Evolutionary conservation across 768 basidiomycete species (phyloP), one percentile per base, ranked within the genome.

Genomic region (Tremella mesenterica): DNA sequence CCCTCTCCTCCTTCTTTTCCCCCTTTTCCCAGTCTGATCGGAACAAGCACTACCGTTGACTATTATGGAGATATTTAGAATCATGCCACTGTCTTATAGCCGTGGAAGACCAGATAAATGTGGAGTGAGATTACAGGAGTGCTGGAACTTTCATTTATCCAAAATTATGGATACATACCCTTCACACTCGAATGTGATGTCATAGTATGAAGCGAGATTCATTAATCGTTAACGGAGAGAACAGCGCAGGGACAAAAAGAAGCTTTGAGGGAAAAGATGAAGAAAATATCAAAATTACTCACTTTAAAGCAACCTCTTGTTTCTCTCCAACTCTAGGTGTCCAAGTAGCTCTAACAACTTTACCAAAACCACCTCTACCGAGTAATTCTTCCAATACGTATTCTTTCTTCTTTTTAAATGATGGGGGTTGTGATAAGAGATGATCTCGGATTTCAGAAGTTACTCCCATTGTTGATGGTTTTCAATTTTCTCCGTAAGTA

Each of bases 281-380:
- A 21, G 18, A 21, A n/a, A n/a, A n/a, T n/a, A n/a, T 30, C 31
- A 29, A 1, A 39, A 27, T 8, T 14, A 58, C 68, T 54, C 53
- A 72, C 67, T 73, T 73, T 14, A 73, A 41, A 9, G 73, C 73
- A 0, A 74, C 71, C 10, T 70, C 65, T 23, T 61, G 49, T 46
- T 58, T 59, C 45, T 55, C 57, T 0, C 56, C 48, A 10, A 63
- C 61, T 1, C 57, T 48, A 2, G 70, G 72, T 2, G 67, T 56
- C 77, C 77, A 78, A 0, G 71, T 72, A 2, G 77, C 75, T 64
- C 87, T 85, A 72, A 89, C 79, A 44, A 96, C 93, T 70, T 88
- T 88, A 23, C 91, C 91, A 74, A 93, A 95, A 0, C 88, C 83
- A 2, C 91, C 91, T 13, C 79, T 79, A 4, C 91, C 91, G 3